Evolutionary conservation across 495 filamentous ascomycete genomes (phyloP).

Genomic region (Polyplosphaeria fusca): DNA sequence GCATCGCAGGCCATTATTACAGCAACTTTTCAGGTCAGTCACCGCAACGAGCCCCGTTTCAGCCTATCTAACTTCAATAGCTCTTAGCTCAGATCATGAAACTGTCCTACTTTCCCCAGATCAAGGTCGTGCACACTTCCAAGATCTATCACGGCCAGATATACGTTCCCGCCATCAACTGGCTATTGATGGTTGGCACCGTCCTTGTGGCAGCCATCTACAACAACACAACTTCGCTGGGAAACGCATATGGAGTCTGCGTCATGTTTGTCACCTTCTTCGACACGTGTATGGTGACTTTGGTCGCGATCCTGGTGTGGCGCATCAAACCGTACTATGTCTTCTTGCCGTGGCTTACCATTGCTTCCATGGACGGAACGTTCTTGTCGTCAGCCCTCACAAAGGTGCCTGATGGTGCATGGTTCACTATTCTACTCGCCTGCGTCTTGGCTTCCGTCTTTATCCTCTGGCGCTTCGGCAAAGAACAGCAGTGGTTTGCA

Average conservation of each 20-base stretch:
- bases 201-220: slow-evolving; percentile 70
- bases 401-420: slow-evolving; percentile 69
- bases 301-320: slow-evolving; percentile 69
- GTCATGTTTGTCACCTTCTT: slow-evolving; percentile 77
- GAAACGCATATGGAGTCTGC: slow-evolving; percentile 60
- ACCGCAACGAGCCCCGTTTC: no score
- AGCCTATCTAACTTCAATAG: no score
- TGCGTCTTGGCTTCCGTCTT: slow-evolving; percentile 57
- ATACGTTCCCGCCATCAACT: slow-evolving; percentile 69
- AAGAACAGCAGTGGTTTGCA: slow-evolving; percentile 68
- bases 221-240: slow-evolving; percentile 58
- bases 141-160: slow-evolving; percentile 65
- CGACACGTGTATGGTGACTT: slow-evolving; percentile 64
- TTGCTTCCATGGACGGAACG: slow-evolving; percentile 60
- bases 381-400: slow-evolving; percentile 65
- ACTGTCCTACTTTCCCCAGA: slow-evolving; percentile 69
- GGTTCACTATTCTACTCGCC: slow-evolving; percentile 69
- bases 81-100: slow-evolving; percentile 70
- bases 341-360: slow-evolving; percentile 57
- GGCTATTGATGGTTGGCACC: slow-evolving; percentile 70
- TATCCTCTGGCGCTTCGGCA: slow-evolving; percentile 70
- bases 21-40: slow-evolving; percentile 67
- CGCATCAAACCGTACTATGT: slow-evolving; percentile 55
- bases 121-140: slow-evolving; percentile 65
- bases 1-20: slow-evolving; percentile 79